These are phyloP conservation scores for Pogostemon cablin DNA, from an alignment of 257 asterid genomes.

Conservation along the genomic window DNA sequence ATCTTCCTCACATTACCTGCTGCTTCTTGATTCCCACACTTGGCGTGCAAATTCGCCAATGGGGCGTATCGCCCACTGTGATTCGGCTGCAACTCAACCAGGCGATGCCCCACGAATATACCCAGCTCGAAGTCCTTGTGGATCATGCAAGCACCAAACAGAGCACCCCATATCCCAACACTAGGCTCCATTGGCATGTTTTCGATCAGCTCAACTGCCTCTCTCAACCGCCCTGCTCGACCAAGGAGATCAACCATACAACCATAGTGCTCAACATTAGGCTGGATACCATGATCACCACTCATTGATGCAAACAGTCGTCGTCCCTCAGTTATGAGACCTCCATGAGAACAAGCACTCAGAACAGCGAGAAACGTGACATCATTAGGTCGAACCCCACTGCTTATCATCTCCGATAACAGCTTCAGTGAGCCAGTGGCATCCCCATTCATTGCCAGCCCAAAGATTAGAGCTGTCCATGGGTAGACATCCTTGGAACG, in stretches of 20 bases:
- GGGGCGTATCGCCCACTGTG: slow-evolving; percentile 47
- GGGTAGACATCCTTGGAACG: slow-evolving; percentile 43
- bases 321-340: slow-evolving; percentile 48
- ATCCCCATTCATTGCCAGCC: slow-evolving; percentile 57
- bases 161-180: slow-evolving; percentile 52
- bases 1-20: slow-evolving; percentile 48
- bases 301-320: slow-evolving; percentile 42
- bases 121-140: slow-evolving; percentile 53
- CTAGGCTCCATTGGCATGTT: slow-evolving; percentile 50
- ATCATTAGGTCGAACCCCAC: slow-evolving; percentile 52
- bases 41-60: slow-evolving; percentile 51
- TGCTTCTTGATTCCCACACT: slow-evolving; percentile 40
- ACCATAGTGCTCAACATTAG: slow-evolving; percentile 51
- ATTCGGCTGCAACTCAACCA: slow-evolving; percentile 45
- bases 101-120: slow-evolving; percentile 39
- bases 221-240: slow-evolving; percentile 53
- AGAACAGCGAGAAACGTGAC: slow-evolving; percentile 54
- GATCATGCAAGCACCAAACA: slow-evolving; percentile 54
- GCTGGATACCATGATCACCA: slow-evolving; percentile 42
- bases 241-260: slow-evolving; percentile 68
- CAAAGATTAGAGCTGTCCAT: slow-evolving; percentile 56
- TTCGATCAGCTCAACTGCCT: slow-evolving; percentile 46
- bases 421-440: slow-evolving; percentile 39
- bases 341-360: slow-evolving; percentile 61
- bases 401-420: slow-evolving; percentile 45